Evolutionary conservation across 805 yeast species (phyloP), one percentile per base, ranked within the genome.

Genomic region (Spencermartinsiella europaea): DNA sequence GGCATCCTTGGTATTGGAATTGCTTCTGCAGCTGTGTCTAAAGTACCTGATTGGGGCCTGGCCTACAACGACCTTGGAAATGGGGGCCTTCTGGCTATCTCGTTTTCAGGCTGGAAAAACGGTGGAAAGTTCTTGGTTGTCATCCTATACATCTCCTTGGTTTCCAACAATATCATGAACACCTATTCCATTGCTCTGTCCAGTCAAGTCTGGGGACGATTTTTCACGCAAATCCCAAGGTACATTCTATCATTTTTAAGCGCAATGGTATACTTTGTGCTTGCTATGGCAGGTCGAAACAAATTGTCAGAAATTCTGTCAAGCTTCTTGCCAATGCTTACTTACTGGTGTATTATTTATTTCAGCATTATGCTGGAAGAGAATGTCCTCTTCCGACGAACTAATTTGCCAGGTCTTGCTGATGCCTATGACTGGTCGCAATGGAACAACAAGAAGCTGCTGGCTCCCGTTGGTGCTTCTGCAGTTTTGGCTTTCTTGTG

Each of bases 261-360:
- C 20, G 82, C 88, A 12, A 75, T 71, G 1, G 67, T 84, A 19
- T 84, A 81, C 57, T 69, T 85, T 51, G 78, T 83, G 2, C 76
- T 87, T 61, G 81, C 95, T 1, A 66, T 86, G 49, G 90, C 77
- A 19, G 96, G 96, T 8, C 74, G 83, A 56, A 68, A 82, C 60
- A 80, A 81, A 55, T 83, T 88, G 61, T 72, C 86, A 47, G 72
- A 79, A 2, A 85, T 88, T 49, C 68, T 87, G 54, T 80, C 87
- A 8, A 87, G 87, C 58, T 87, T 87, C 65, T 69, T 87, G 57
- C 95, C 96, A 7, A 87, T 87, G 95, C 76, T 87, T 48, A 95
- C 95, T 1, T 87, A 87, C 66, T 87, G 96, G 96, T 77, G 85
- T 46, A 78, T 90, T 48, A 85, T 87, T 68, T 88, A 87, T 63